phyloP scores from a whole-genome alignment of 2,329 filamentous ascomycete genomes.

The Phaeosphaeriaceae sp. region DNA sequence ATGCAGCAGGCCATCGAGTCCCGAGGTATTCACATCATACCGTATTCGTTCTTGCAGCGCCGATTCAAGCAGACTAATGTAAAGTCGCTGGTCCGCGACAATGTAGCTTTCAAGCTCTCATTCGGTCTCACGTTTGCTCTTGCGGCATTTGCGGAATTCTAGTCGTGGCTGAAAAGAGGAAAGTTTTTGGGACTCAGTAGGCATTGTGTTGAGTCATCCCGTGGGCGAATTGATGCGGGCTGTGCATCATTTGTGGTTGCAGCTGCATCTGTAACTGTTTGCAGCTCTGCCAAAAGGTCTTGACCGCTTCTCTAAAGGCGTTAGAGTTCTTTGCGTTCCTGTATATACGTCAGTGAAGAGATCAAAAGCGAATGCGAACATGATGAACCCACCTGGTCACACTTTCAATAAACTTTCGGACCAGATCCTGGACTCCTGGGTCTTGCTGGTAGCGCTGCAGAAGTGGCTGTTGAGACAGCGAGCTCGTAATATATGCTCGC shows the following conservation, averaged over 20 bases:
- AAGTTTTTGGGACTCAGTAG: slow-evolving; percentile 4
- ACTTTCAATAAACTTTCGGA: slow-evolving; percentile 45
- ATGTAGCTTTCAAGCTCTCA: slow-evolving; percentile 70
- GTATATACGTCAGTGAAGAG: slow-evolving; percentile 19
- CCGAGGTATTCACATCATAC: slow-evolving; percentile 59
- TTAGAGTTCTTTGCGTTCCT: slow-evolving; percentile 42
- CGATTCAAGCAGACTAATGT: slow-evolving; percentile 60
- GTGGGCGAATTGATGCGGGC: slow-evolving; percentile 31
- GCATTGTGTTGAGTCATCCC: slow-evolving; percentile 7
- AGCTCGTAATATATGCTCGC: slow-evolving; percentile 37
- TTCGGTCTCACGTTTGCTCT: slow-evolving; percentile 78
- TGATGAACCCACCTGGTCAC: slow-evolving; percentile 33
- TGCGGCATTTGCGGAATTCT: slow-evolving; percentile 69
- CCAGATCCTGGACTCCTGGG: slow-evolving; percentile 33
- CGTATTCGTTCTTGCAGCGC: slow-evolving; percentile 57
- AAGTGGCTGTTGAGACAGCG: slow-evolving; percentile 38
- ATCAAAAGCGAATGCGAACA: slow-evolving; percentile 12
- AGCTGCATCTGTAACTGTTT: slow-evolving; percentile 47
- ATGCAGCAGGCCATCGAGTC: slow-evolving; percentile 55
- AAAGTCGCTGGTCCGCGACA: slow-evolving; percentile 60
- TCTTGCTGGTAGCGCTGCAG: slow-evolving; percentile 39
- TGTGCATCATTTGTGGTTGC: slow-evolving; percentile 39
- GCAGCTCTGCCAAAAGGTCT: slow-evolving; percentile 46
- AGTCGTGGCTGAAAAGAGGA: background rate
- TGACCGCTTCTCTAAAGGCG: slow-evolving; percentile 45